These are phyloP conservation scores for Hypoxylon rubiginosum DNA, from an alignment of 2,329 filamentous ascomycete species.

Conservation along the genomic window DNA sequence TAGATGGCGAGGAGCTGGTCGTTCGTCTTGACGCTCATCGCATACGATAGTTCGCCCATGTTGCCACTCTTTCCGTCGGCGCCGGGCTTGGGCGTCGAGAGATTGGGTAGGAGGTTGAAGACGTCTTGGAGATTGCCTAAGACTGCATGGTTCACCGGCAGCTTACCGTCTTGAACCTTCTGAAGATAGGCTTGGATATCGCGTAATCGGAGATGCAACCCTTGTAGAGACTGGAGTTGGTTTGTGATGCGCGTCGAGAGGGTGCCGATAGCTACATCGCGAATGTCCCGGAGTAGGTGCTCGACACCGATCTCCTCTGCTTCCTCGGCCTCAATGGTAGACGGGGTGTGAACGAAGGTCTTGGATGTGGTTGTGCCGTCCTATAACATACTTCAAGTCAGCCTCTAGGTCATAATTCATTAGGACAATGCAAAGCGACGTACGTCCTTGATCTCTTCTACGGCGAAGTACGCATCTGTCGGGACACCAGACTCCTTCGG, in stretches of 20 bases:
- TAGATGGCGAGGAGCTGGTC: constrained; percentile 99
- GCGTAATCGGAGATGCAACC: constrained; percentile 91
- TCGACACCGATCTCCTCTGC: constrained; percentile 99
- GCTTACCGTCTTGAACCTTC: constrained; percentile 91
- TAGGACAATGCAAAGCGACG: constrained; percentile 52
- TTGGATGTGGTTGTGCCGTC: constrained; percentile 97
- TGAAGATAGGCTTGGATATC: constrained; percentile 97
- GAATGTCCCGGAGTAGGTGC: constrained; percentile 96
- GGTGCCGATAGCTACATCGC: constrained; percentile 96
- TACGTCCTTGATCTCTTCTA: constrained; percentile 99
- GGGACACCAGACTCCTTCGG: constrained; percentile 98
- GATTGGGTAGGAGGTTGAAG: constrained; percentile 97
- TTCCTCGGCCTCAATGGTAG: constrained; percentile 98
- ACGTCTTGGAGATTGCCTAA: constrained; percentile 98
- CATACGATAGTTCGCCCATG: constrained; percentile 87
- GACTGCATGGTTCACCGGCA: constrained; percentile 97
- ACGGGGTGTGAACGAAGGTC: constrained; percentile 98
- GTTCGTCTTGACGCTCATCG: constrained; percentile 99
- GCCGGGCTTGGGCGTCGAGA: constrained; percentile 82
- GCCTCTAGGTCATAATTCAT: constrained; percentile 1
- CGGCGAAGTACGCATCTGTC: constrained; percentile 98
- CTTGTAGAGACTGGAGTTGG: constrained; percentile 96
- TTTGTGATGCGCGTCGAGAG: constrained; percentile 97
- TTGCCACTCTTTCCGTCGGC: constrained; percentile 68
- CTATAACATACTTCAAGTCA: constrained; percentile 61